Conservation (phyloP, 164 flowering plant genomes). For the Chimonanthus salicifolius region DNA sequence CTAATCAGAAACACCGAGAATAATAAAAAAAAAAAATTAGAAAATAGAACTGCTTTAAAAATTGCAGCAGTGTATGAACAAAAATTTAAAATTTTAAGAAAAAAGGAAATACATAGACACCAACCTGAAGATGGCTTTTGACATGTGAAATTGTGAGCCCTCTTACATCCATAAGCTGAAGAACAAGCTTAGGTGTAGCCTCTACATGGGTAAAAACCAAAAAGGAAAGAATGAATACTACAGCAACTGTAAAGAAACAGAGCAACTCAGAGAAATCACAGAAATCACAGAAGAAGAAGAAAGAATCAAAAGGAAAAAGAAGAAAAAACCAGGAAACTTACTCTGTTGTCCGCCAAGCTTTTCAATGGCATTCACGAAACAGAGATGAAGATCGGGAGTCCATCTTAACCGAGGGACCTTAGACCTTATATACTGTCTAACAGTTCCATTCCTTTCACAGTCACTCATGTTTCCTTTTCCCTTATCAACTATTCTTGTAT, state of each 20-base stretch:
- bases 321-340: conserved; percentile 20
- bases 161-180: conserved; percentile 78
- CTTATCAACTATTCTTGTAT: background rate
- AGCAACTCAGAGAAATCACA: background rate
- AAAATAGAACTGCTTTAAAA: background rate
- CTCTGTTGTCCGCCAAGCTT: conserved; percentile 88
- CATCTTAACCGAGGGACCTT: conserved; percentile 78
- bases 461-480: conserved; percentile 35
- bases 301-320: too few relatives aligned
- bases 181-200: conserved; percentile 90
- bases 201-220: conserved; percentile 26
- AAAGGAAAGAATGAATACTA: background rate
- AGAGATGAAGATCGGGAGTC: conserved; percentile 87
- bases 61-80: background rate
- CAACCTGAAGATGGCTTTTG: conserved; percentile 94
- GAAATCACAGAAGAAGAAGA: background rate
- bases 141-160: conserved; percentile 89
- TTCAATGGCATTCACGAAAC: conserved; percentile 77
- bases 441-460: conserved; percentile 63
- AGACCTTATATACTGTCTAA: conserved; percentile 74
- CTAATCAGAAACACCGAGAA: conserved; percentile 26
- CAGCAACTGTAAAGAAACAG: background rate
- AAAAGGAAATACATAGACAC: background rate
- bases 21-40: background rate
- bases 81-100: background rate